Conservation (phyloP, 805 yeast genomes). For the Kodamaea restingae region DNA sequence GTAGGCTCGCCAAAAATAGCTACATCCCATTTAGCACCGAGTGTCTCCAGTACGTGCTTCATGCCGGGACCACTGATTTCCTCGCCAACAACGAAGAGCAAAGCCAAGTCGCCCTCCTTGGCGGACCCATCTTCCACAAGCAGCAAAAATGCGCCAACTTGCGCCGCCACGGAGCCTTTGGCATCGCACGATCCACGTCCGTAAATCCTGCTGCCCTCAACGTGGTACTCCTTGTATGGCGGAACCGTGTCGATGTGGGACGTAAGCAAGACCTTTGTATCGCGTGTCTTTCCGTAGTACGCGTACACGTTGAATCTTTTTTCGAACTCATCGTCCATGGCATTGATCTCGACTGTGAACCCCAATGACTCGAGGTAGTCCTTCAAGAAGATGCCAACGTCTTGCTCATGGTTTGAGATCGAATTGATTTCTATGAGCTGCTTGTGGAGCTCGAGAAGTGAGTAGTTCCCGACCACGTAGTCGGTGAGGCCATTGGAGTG, state of each 20-base stretch:
- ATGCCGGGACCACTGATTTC: slow-evolving; percentile 67
- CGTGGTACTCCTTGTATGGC: slow-evolving; percentile 51
- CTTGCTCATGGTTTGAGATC: slow-evolving; percentile 21
- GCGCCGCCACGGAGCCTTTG: slow-evolving; percentile 66
- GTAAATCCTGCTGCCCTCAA: slow-evolving; percentile 46
- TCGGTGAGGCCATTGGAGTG: slow-evolving; percentile 7
- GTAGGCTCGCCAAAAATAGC: slow-evolving; percentile 78
- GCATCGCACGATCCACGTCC: slow-evolving; percentile 73
- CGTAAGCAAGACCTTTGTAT: slow-evolving; percentile 50
- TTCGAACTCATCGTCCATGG: slow-evolving; percentile 22
- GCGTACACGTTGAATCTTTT: slow-evolving; percentile 54
- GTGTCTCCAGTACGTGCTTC: slow-evolving; percentile 37
- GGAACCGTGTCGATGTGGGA: slow-evolving; percentile 75
- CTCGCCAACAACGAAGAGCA: slow-evolving; percentile 68
- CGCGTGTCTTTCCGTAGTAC: slow-evolving; percentile 42
- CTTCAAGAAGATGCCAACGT: slow-evolving; percentile 37
- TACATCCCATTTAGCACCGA: slow-evolving; percentile 50
- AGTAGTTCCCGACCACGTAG: slow-evolving; percentile 11
- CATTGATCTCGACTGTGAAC: slow-evolving; percentile 48
- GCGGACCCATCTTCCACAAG: slow-evolving; percentile 36
- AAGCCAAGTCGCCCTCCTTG: slow-evolving; percentile 51
- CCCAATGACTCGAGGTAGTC: slow-evolving; percentile 40
- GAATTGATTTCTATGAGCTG: slow-evolving; percentile 24
- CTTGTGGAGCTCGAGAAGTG: slow-evolving; percentile 24
- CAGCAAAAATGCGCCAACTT: slow-evolving; percentile 51